Evolutionary conservation across 208 protist species (phyloP).

Genomic region (Trypanosoma vivax): DNA sequence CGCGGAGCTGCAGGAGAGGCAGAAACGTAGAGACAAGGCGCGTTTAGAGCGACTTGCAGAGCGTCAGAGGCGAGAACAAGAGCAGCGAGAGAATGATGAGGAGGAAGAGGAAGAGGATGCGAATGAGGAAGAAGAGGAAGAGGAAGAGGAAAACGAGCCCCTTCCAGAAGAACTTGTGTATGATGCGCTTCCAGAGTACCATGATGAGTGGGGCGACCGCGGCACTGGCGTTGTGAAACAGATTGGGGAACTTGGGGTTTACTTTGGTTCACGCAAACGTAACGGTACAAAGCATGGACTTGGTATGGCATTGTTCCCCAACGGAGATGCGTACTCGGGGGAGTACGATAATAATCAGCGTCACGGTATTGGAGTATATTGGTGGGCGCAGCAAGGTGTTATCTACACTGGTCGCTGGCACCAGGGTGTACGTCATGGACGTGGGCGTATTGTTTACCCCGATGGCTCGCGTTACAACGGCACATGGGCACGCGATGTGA

Average conservation of each 20-base stretch:
- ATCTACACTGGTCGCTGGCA: conserved; percentile 75
- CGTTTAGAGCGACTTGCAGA: conserved; percentile 51
- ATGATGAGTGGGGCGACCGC: conserved; percentile 73
- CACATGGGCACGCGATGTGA: conserved; percentile 54
- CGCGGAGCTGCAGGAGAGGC: conserved; percentile 65
- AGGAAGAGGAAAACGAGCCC: conserved; percentile 63
- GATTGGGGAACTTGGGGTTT: conserved; percentile 87
- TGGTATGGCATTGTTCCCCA: conserved; percentile 78
- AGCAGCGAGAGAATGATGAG: conserved; percentile 9
- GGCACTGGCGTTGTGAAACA: conserved; percentile 73
- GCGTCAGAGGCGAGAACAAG: conserved; percentile 14
- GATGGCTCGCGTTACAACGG: conserved; percentile 81
- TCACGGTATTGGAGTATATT: conserved; percentile 71
- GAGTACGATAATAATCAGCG: conserved; percentile 80
- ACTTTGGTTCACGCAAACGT: conserved; percentile 49
- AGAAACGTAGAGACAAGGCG: conserved; percentile 58
- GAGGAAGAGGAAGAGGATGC: conserved; percentile 19
- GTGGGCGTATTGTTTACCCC: conserved; percentile 81
- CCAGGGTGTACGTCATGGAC: conserved; percentile 58
- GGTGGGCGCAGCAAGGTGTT: conserved; percentile 46
- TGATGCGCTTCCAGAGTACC: conserved; percentile 72
- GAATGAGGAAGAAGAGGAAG: conserved; percentile 33
- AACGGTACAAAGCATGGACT: conserved; percentile 87
- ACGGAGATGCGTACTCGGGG: conserved; percentile 80
- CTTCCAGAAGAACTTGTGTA: conserved; percentile 82